Evolutionary conservation across 495 filamentous ascomycete genomes (phyloP), one percentile per base, ranked within the genome.

Genomic region (Peziza echinospora): DNA sequence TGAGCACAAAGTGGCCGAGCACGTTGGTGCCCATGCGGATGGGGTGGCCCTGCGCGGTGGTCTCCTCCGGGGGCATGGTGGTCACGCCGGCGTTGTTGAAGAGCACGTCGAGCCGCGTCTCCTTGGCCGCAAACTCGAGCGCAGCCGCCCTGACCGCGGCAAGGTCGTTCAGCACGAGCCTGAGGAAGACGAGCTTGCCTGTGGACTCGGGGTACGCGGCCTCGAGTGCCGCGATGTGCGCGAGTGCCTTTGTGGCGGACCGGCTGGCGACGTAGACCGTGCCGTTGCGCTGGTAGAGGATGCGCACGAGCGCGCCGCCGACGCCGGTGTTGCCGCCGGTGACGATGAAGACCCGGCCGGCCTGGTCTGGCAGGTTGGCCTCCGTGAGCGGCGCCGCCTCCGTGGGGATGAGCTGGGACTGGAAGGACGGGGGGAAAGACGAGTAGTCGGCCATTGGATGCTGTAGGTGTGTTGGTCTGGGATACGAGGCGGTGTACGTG

Each of bases 31-130:
- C 65, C 1, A 71, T 43, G 19, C 63, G 55, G 13, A 63, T 24
- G 24, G 69, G 66, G 49, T 64, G 58, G 41, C 63, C 66, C 45
- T 69, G 64, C 2, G 40, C 47, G 2, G 58, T 56, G 5, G 48
- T 34, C 7, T 49, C 57, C 7, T 59, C 64, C 1, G 7, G 13
- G 0, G 62, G 60, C 0, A 63, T 59, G 5, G 56, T 41, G 21
- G 58, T 56, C 21, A 75, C 56, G 5, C 71, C 73, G 0, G 72
- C 71, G 49, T 76, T 73, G 50, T 73, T 73, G 51, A 61, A 73
- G 0, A 76, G 59, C 7, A 73, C 65, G 46, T 76, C 66, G 0
- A 76, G 62, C 10, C 63, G 51, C 3, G 48, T 50, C 54, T 73
- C 67, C 26, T 59, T 46, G 0, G 47, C 41, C 5, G 56, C 51